These are phyloP conservation scores for Cercospora citrullina DNA, from an alignment of 2,329 filamentous ascomycete species.

Conservation along the genomic window DNA sequence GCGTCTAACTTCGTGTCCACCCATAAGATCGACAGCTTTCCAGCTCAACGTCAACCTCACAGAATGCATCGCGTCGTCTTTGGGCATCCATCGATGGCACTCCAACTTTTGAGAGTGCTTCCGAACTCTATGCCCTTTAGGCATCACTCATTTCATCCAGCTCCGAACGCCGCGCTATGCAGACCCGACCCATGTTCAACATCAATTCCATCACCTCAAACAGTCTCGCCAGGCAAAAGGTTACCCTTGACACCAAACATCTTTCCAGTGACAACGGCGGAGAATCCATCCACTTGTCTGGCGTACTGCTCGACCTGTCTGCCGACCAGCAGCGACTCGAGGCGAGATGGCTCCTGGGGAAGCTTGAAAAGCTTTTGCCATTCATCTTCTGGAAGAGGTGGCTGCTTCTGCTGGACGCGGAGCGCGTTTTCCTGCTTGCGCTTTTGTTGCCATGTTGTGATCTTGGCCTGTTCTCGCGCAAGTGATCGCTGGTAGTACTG, in stretches of 20 bases:
- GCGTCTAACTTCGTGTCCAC: background rate
- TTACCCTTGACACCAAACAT: slow-evolving; percentile 92
- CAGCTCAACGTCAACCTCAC: background rate
- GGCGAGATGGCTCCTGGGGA: slow-evolving; percentile 85
- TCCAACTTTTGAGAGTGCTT: slow-evolving; percentile 3
- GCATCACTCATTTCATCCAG: slow-evolving; percentile 5
- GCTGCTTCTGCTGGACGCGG: slow-evolving; percentile 81
- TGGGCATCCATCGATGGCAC: background rate
- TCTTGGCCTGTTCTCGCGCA: slow-evolving; percentile 92
- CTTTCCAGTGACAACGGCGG: slow-evolving; percentile 86
- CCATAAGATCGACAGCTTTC: background rate
- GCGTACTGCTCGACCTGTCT: slow-evolving; percentile 98
- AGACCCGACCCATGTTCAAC: slow-evolving; percentile 10
- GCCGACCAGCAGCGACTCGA: slow-evolving; percentile 92
- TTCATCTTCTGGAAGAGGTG: slow-evolving; percentile 89
- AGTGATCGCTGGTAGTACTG: slow-evolving; percentile 95
- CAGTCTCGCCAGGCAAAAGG: slow-evolving; percentile 57
- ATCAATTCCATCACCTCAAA: slow-evolving; percentile 18
- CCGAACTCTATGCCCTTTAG: background rate
- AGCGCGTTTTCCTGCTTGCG: slow-evolving; percentile 93
- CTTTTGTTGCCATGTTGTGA: slow-evolving; percentile 94
- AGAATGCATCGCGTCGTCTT: background rate
- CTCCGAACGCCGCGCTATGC: slow-evolving; percentile 32
- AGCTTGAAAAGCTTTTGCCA: slow-evolving; percentile 99
- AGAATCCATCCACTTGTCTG: slow-evolving; percentile 94